A percentile compares a stretch with the other conserved stretches of the same genome.
phyloP scores from a whole-genome alignment of 2,329 filamentous ascomycete genomes.

The Rutstroemia sp. region DNA sequence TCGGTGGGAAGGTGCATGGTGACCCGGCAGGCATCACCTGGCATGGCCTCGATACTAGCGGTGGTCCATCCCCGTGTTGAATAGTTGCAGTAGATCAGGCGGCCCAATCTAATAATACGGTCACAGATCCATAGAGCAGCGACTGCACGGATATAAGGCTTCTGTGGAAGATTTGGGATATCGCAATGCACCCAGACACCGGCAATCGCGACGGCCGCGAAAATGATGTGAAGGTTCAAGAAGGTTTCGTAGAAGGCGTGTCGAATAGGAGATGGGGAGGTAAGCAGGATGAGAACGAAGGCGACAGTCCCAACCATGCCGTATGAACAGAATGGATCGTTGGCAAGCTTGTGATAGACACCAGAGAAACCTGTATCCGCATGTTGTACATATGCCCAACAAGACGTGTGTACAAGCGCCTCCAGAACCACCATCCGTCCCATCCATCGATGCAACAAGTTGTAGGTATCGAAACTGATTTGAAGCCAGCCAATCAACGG shows the following conservation, averaged over 20 bases:
- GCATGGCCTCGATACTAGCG: constrained; percentile 59
- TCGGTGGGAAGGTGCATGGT: constrained; percentile 63
- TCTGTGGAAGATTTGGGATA: constrained; percentile 55
- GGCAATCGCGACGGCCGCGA: constrained; percentile 60
- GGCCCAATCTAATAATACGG: constrained; percentile 53
- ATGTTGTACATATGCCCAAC: constrained; percentile 68
- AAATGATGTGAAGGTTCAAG: constrained; percentile 73
- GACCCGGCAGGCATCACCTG: constrained; percentile 62
- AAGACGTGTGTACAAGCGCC: constrained; percentile 59
- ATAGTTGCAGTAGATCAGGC: constrained; percentile 60
- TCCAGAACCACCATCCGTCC: constrained; percentile 67
- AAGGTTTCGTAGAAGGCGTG: constrained; percentile 98
- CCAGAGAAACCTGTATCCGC: constrained; percentile 56
- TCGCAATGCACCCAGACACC: constrained; percentile 75
- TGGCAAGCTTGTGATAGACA: constrained; percentile 44
- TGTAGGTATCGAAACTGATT: constrained; percentile 95
- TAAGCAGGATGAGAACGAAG: constrained; percentile 59
- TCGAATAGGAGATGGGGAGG: constrained; percentile 71
- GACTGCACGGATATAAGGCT: constrained; percentile 68
- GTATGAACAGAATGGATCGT: constrained; percentile 56
- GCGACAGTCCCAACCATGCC: constrained; percentile 54
- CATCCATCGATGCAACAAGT: constrained; percentile 79
- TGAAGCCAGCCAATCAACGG: constrained; percentile 73
- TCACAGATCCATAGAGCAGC: constrained; percentile 74
- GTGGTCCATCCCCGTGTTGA: constrained; percentile 45